Percentiles rank a stretch among this genome's conserved stretches.
Evolutionary conservation across 2,329 filamentous ascomycete species (phyloP).

Genomic region (Fusarium sp.): DNA sequence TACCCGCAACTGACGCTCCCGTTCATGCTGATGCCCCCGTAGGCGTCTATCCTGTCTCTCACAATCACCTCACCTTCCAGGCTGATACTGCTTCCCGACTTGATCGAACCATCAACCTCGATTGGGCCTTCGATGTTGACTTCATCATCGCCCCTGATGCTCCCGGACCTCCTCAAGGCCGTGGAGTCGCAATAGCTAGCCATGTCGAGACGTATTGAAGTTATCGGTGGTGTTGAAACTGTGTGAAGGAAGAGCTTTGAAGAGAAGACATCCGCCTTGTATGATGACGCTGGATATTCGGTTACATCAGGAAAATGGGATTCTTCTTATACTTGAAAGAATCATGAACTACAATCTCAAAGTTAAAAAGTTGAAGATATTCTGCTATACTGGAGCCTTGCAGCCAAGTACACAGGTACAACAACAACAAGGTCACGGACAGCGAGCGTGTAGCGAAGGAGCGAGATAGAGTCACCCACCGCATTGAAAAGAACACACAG

Average conservation of each 20-base stretch:
- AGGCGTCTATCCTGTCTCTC: slow-evolving; percentile 60
- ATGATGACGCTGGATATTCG: background rate
- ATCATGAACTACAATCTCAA: background rate
- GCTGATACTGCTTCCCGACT: slow-evolving; percentile 57
- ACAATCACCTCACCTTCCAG: slow-evolving; percentile 59
- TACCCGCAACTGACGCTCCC: slow-evolving; percentile 59
- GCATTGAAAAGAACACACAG: background rate
- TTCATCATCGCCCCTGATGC: slow-evolving; percentile 57
- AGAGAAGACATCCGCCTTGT: background rate
- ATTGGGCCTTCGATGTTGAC: slow-evolving; percentile 58
- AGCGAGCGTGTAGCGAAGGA: background rate
- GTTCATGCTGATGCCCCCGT: slow-evolving; percentile 56
- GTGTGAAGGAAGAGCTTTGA: background rate
- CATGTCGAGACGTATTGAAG: slow-evolving; percentile 31
- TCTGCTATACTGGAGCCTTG: background rate
- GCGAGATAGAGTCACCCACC: background rate
- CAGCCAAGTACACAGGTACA: background rate
- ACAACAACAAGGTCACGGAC: background rate
- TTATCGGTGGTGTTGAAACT: background rate
- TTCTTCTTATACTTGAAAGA: background rate
- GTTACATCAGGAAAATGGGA: background rate
- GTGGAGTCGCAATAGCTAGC: slow-evolving; percentile 43
- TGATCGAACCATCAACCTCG: slow-evolving; percentile 61
- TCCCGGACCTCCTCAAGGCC: slow-evolving; percentile 49
- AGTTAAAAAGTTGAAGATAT: background rate